Conservation (phyloP, 768 basidiomycete genomes). For the Phaeolepiota aurea region DNA sequence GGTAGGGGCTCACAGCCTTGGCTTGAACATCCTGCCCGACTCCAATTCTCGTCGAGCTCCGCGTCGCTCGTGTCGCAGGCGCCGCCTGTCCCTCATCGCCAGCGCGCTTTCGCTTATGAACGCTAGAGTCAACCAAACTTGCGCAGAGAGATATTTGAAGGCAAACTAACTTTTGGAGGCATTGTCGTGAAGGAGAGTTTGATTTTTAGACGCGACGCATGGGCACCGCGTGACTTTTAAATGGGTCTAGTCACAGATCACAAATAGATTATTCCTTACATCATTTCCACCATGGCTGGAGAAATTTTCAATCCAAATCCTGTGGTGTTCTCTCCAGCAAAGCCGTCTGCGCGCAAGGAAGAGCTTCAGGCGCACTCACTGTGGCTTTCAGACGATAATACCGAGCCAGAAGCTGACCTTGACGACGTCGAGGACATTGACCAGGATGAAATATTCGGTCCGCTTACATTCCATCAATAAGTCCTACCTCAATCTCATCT, state of each 20-base stretch:
- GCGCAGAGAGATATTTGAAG: background rate
- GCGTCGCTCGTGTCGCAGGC: slow-evolving; percentile 34
- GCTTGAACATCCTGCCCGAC: slow-evolving; percentile 15
- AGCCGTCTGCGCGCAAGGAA: slow-evolving; percentile 33
- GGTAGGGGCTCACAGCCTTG: background rate
- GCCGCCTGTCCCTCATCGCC: slow-evolving; percentile 24
- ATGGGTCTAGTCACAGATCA: background rate
- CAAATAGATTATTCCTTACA: background rate
- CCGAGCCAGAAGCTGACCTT: slow-evolving; percentile 35
- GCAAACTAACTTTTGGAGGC: slow-evolving; percentile 25
- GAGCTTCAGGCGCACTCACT: slow-evolving; percentile 39
- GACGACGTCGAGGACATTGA: slow-evolving; percentile 71
- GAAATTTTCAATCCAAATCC: slow-evolving; percentile 90
- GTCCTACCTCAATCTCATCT: background rate
- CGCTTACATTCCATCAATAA: slow-evolving; percentile 6
- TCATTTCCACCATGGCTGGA: slow-evolving; percentile 30
- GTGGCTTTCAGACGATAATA: slow-evolving; percentile 51
- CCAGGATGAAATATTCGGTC: slow-evolving; percentile 89
- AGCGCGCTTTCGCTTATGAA: slow-evolving; percentile 49
- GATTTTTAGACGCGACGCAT: background rate
- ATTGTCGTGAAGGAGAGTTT: slow-evolving; percentile 13
- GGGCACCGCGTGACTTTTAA: background rate
- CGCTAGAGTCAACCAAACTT: background rate
- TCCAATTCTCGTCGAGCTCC: slow-evolving; percentile 31
- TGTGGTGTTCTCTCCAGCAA: slow-evolving; percentile 58